phyloP scores from a whole-genome alignment of 1,284 basidiomycete species.

The Moniliophthora roreri region DNA sequence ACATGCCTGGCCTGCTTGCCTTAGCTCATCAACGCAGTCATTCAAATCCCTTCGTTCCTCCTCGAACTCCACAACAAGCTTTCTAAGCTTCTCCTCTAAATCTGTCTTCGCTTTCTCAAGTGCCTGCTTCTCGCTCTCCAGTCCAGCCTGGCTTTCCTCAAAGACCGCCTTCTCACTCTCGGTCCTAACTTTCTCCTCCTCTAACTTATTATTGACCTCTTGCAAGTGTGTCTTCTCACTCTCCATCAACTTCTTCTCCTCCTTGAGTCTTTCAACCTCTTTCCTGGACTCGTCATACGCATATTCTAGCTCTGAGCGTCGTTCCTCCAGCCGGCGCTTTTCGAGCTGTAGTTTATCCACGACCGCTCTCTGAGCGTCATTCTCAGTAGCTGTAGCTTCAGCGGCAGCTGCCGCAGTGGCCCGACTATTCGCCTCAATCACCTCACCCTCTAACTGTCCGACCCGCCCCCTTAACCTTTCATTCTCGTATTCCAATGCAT shows the following conservation, averaged over 20 bases:
- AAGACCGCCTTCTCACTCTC: neutral
- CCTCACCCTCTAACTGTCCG: neutral
- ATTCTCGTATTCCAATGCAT: constrained; percentile 60
- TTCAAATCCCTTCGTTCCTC: constrained; percentile 68
- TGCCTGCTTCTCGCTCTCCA: constrained; percentile 42
- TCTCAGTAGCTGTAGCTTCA: no score
- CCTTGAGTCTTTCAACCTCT: constrained; percentile 30
- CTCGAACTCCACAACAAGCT: constrained; percentile 29
- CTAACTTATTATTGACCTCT: constrained; percentile 9
- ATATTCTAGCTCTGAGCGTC: no score
- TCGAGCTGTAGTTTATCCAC: no score
- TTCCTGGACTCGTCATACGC: neutral
- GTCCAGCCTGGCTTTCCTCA: constrained; percentile 37
- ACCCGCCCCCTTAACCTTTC: constrained; percentile 31
- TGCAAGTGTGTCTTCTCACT: constrained; percentile 45
- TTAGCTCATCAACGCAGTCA: constrained; percentile 59
- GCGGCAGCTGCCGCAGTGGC: constrained; percentile 36
- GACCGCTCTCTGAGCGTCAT: no score
- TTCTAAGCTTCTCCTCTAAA: constrained; percentile 8
- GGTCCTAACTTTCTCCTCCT: neutral
- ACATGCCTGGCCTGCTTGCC: constrained; percentile 78
- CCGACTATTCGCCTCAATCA: neutral
- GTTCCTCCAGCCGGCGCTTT: no score
- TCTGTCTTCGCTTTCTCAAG: constrained; percentile 10
- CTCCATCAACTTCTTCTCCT: constrained; percentile 53